Evolutionary conservation across 495 filamentous ascomycete genomes (phyloP).

Genomic region (Penicillium bovifimosum): DNA sequence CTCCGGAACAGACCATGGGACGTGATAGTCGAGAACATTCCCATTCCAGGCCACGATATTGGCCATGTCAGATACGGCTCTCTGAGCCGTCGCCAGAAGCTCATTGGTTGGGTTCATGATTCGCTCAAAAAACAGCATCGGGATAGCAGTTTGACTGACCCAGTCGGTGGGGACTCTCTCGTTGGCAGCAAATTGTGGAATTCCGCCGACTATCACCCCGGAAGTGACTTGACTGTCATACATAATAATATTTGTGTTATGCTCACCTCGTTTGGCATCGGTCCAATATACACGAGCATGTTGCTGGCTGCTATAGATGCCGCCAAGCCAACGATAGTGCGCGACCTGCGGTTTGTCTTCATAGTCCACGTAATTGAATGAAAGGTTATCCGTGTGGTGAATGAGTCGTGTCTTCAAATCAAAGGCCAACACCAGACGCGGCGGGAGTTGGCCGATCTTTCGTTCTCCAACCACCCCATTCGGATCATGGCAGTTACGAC

Average conservation of each 20-base stretch:
- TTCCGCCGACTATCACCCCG: constrained; percentile 25
- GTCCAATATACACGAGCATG: constrained; percentile 34
- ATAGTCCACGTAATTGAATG: constrained; percentile 19
- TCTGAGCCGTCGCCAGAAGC: constrained; percentile 7
- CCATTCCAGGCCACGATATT: not conserved
- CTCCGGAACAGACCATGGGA: not conserved
- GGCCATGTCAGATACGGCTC: constrained; percentile 9
- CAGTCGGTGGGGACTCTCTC: constrained; percentile 27
- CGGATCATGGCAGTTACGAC: constrained; percentile 5
- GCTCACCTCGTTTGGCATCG: constrained; percentile 25
- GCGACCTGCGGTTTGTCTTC: constrained; percentile 8
- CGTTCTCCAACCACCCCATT: not conserved
- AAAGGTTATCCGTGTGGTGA: constrained; percentile 30
- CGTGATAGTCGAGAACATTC: not conserved
- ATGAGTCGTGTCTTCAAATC: not conserved
- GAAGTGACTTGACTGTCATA: constrained; percentile 25
- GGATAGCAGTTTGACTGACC: constrained; percentile 12
- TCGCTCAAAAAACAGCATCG: constrained; percentile 35
- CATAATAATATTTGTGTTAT: constrained; percentile 14
- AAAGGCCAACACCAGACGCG: constrained; percentile 26
- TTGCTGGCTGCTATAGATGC: constrained; percentile 25
- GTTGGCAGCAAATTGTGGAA: constrained; percentile 1
- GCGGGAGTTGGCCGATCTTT: constrained; percentile 21
- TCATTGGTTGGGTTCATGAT: constrained; percentile 24
- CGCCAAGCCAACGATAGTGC: constrained; percentile 41